Evolutionary conservation across 78 protist species (phyloP), one percentile per base, ranked within the genome.

Genomic region (Mastigamoeba balamuthi): DNA sequence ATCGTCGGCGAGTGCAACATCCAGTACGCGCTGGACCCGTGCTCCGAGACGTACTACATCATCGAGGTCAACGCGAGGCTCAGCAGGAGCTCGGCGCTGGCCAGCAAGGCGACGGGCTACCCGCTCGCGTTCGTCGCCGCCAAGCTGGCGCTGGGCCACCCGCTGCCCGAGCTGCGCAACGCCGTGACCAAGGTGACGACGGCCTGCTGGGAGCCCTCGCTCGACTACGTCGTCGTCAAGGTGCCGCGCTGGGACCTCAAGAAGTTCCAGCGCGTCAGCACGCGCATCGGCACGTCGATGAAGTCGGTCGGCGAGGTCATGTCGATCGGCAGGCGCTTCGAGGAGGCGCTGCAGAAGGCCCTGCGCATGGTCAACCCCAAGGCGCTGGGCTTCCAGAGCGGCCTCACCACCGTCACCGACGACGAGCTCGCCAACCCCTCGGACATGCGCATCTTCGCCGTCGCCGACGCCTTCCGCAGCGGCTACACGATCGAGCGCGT

Each of bases 1-100:
- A 87, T 95, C 17, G 93, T 96, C 9, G 99, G 99, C 72, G 99
- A 96, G 88, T 96, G 99, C 88, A 96, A 96, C 88, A 93, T 96
- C 58, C 99, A 92, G 76, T 96, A 89, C 72, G 97, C 97, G 2
- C 87, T 96, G 43, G 84, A 96, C 87, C 99, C 99, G n/a, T 23
- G 76, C 58, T 83, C 90, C 17, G 76, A 83, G 30, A 90, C 85
- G 64, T 89, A 88, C 81, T 72, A 79, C 67, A 86, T 94, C 80
- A 88, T 92, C 41, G 94, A 91, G 72, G 96, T 93, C n/a, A 95
- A 95, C 78, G 96, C 99, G 0, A 93, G 99, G 38, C 93, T 95
- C 36, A 86, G 92, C 17, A 93, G 99, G 53, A 75, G 86, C n/a
- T 84, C 94, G 0, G 99, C 99, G 17, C 90, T 93, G 7, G 99